phyloP scores from a whole-genome alignment of 2,329 filamentous ascomycete species.

The Cadophora luteo-olivacea region DNA sequence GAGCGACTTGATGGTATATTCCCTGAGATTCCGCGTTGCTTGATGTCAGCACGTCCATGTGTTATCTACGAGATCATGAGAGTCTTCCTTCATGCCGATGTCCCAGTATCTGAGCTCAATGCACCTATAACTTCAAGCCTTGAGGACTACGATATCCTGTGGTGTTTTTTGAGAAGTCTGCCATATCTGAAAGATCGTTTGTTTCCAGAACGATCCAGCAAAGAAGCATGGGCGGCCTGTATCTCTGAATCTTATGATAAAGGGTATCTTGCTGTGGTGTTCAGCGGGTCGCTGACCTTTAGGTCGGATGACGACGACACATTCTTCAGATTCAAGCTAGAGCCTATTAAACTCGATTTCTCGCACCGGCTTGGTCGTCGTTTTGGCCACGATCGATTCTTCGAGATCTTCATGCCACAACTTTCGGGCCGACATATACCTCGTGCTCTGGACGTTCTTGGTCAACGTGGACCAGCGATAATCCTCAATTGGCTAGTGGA shows the following conservation, averaged over 20 bases:
- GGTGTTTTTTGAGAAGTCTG: slow-evolving; percentile 49
- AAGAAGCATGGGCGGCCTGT: slow-evolving; percentile 53
- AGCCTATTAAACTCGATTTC: slow-evolving; percentile 55
- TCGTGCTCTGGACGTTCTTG: slow-evolving; percentile 43
- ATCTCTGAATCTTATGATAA: slow-evolving; percentile 30
- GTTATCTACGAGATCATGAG: slow-evolving; percentile 43
- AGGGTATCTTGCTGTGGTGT: slow-evolving; percentile 51
- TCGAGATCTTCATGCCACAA: slow-evolving; percentile 60
- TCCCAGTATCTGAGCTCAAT: slow-evolving; percentile 33
- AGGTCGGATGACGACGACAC: slow-evolving; percentile 47
- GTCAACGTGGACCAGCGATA: slow-evolving; percentile 43
- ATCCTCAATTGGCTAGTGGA: slow-evolving; percentile 50
- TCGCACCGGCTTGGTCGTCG: slow-evolving; percentile 59
- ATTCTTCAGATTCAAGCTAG: slow-evolving; percentile 54
- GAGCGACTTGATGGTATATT: slow-evolving; percentile 18
- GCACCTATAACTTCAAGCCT: slow-evolving; percentile 42
- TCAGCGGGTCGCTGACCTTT: slow-evolving; percentile 52
- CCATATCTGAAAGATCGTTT: slow-evolving; percentile 51
- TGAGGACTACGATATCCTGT: slow-evolving; percentile 53
- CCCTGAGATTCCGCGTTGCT: slow-evolving; percentile 33
- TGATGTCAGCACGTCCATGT: slow-evolving; percentile 31
- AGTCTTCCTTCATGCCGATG: slow-evolving; percentile 39
- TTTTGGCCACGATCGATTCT: slow-evolving; percentile 64
- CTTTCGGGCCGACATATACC: slow-evolving; percentile 43
- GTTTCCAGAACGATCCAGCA: slow-evolving; percentile 55